phyloP scores from a whole-genome alignment of 129 eudicot species.

The Scalesia atractyloides region DNA sequence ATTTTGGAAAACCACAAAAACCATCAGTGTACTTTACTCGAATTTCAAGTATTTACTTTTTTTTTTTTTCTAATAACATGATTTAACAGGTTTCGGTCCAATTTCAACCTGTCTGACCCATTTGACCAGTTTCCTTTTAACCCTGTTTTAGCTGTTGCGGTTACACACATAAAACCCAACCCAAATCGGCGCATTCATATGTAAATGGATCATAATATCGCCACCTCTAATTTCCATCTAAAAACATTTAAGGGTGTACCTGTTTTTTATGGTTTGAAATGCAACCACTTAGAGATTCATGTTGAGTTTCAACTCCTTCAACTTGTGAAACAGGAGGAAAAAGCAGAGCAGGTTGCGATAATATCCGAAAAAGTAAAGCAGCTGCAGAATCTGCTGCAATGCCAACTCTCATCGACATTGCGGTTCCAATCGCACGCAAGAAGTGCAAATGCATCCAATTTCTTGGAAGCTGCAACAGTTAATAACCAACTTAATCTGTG shows the following conservation, averaged over 20 bases:
- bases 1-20: too few species aligned
- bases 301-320: constrained; percentile 72
- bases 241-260: constrained; percentile 42
- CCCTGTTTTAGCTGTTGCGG: background rate
- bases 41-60: background rate
- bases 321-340: constrained; percentile 92
- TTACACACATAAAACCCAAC: background rate
- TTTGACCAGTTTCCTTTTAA: constrained; percentile 1
- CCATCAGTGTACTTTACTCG: too few species aligned
- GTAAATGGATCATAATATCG: background rate
- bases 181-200: background rate
- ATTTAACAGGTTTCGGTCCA: background rate
- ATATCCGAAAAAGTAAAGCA: constrained; percentile 90
- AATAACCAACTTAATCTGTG: constrained; percentile 17
- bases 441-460: constrained; percentile 99
- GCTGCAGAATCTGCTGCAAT: constrained; percentile 99
- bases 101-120: background rate
- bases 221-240: constrained; percentile 5
- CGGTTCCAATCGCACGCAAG: constrained; percentile 93
- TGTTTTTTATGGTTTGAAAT: constrained; percentile 55
- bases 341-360: constrained; percentile 95
- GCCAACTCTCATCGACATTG: constrained; percentile 97
- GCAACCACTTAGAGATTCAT: constrained; percentile 52
- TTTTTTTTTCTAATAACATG: background rate
- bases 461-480: constrained; percentile 75